phyloP scores from a whole-genome alignment of 2,329 filamentous ascomycete species.

The Monosporascus sp. region DNA sequence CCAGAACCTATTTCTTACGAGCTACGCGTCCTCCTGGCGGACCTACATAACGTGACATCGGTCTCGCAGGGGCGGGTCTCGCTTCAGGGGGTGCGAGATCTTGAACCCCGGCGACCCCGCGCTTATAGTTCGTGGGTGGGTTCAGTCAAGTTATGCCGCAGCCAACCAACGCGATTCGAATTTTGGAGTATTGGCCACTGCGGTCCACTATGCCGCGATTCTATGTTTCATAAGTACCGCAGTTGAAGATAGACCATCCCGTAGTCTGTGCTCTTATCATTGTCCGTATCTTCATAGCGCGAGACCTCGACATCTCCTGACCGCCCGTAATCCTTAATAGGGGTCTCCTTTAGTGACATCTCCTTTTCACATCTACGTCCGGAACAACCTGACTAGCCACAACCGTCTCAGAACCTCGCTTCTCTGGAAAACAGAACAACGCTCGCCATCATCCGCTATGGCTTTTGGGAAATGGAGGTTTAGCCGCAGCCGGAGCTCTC shows the following conservation, averaged over 20 bases:
- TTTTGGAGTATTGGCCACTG: not conserved
- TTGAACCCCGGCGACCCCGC: not conserved
- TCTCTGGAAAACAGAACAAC: not conserved
- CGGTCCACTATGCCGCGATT: not conserved
- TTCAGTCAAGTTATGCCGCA: not conserved
- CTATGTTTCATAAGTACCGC: not conserved
- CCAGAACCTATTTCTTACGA: too few relatives aligned
- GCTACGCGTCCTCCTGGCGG: too few relatives aligned
- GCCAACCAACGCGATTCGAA: not conserved
- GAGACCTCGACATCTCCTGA: not conserved
- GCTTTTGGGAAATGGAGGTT: slow-evolving; percentile 18
- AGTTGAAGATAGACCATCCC: not conserved
- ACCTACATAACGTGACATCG: too few relatives aligned
- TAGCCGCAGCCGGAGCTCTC: slow-evolving; percentile 15
- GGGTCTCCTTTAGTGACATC: not conserved
- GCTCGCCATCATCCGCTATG: slow-evolving; percentile 5
- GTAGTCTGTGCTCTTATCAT: not conserved
- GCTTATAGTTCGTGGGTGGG: not conserved
- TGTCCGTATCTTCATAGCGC: not conserved
- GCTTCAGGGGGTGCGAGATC: not conserved
- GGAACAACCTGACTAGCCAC: not conserved
- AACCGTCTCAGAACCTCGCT: not conserved
- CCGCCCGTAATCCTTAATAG: too few relatives aligned
- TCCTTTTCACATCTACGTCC: not conserved
- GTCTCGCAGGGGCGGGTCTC: too few relatives aligned